Evolutionary conservation across 257 asterid species (phyloP).

Genomic region (Rhazya stricta): DNA sequence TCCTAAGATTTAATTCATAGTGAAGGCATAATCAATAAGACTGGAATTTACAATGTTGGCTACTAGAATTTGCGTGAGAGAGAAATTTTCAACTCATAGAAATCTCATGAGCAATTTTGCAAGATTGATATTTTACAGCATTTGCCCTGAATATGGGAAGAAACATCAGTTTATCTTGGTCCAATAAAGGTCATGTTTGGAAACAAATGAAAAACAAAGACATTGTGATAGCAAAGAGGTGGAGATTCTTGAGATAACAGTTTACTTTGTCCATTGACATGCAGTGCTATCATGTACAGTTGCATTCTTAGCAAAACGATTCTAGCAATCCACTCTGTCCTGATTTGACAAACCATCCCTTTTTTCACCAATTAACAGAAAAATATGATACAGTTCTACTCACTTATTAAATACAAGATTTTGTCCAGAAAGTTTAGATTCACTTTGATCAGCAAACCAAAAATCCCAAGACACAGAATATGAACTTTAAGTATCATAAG

Average conservation of each 20-base stretch:
- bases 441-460: not conserved
- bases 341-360: not conserved
- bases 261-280: too few species aligned
- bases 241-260: not conserved
- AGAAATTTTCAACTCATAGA: not conserved
- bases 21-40: conserved; percentile 12
- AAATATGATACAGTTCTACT: not conserved
- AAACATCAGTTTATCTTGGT: not conserved
- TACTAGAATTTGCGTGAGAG: not conserved
- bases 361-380: not conserved
- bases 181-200: too few species aligned
- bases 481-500: not conserved
- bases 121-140: not conserved
- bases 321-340: not conserved
- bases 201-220: not conserved
- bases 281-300: not conserved
- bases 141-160: not conserved
- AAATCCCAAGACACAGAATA: not conserved
- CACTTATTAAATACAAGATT: not conserved
- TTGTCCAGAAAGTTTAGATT: not conserved
- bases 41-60: not conserved
- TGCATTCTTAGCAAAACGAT: not conserved
- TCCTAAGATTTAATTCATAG: conserved; percentile 37
- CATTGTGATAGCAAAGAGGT: not conserved
- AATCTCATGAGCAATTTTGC: not conserved